Percentiles rank a stretch among this genome's conserved stretches.
These are phyloP conservation scores for Amphicarpaea edgeworthii DNA, from an alignment of 306 rosid species.

Conservation along the genomic window DNA sequence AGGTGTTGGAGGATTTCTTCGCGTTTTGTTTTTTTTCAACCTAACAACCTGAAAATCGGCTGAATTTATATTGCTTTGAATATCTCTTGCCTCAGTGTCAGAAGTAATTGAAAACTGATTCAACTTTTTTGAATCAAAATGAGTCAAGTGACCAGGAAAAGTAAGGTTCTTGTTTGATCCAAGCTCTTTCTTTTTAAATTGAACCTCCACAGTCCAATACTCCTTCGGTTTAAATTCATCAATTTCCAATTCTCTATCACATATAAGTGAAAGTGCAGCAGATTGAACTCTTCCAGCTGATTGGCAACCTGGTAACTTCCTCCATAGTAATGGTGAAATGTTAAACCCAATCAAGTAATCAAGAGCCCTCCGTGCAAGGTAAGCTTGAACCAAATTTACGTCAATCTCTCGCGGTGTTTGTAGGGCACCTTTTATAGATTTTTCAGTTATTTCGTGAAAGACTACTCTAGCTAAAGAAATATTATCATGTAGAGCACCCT, in stretches of 20 bases:
- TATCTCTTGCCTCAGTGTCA: slow-evolving; percentile 59
- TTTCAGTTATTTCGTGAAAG: slow-evolving; percentile 95
- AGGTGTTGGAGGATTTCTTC: slow-evolving; percentile 92
- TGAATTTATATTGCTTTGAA: slow-evolving; percentile 62
- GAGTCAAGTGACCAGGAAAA: slow-evolving; percentile 75
- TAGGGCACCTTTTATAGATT: slow-evolving; percentile 81
- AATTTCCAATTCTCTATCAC: slow-evolving; percentile 95
- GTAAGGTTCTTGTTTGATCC: slow-evolving; percentile 44
- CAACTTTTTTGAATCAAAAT: slow-evolving; percentile 73
- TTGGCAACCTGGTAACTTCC: slow-evolving; percentile 96
- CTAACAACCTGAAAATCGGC: slow-evolving; percentile 60
- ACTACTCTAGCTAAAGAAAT: slow-evolving; percentile 76
- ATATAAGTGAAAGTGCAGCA: slow-evolving; percentile 92
- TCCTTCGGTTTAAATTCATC: slow-evolving; percentile 81
- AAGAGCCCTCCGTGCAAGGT: slow-evolving; percentile 96
- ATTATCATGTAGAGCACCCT: slow-evolving; percentile 75
- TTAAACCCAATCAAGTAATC: slow-evolving; percentile 99
- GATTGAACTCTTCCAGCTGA: slow-evolving; percentile 99
- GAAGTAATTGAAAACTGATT: slow-evolving; percentile 80
- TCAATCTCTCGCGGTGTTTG: slow-evolving; percentile 83
- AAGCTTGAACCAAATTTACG: slow-evolving; percentile 86
- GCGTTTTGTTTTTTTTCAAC: slow-evolving; percentile 63
- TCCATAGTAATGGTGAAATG: slow-evolving; percentile 94
- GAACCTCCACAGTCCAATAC: slow-evolving; percentile 74
- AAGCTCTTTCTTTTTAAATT: slow-evolving; percentile 53